These are phyloP conservation scores for Gossypium ekmanianum DNA, from an alignment of 345 rosid genomes.

Conservation along the genomic window DNA sequence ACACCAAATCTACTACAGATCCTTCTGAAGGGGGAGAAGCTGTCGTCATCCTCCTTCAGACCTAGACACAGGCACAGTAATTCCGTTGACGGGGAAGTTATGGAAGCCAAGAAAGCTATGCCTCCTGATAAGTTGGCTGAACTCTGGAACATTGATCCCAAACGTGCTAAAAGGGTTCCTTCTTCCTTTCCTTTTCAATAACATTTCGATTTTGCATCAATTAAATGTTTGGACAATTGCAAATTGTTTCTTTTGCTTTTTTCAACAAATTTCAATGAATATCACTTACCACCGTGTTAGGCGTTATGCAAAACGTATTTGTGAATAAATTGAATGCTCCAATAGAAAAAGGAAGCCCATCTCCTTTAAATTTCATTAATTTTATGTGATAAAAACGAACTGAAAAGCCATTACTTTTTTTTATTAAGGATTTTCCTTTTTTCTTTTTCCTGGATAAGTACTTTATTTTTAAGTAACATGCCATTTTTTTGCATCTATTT, in stretches of 20 bases:
- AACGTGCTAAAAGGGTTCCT: conserved; percentile 64
- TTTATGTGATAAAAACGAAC: not conserved
- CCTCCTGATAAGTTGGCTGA: conserved; percentile 69
- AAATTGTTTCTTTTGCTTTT: not conserved
- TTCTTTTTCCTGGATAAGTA: not conserved
- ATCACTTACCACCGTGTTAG: not conserved
- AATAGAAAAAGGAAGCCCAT: not conserved
- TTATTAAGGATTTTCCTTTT: not conserved
- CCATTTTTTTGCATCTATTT: too few relatives aligned
- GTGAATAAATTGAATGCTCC: not conserved
- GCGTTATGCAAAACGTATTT: not conserved
- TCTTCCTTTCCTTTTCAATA: not conserved
- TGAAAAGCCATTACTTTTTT: not conserved
- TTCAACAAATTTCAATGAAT: not conserved
- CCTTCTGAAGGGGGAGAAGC: conserved; percentile 14
- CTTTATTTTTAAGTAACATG: too few relatives aligned
- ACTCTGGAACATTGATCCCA: conserved; percentile 68
- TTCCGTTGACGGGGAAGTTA: conserved; percentile 50
- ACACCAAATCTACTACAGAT: conserved; percentile 16
- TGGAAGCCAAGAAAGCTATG: conserved; percentile 79
- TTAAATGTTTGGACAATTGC: not conserved
- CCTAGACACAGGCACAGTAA: conserved; percentile 52
- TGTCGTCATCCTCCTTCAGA: conserved; percentile 5
- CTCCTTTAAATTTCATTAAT: not conserved
- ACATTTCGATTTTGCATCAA: not conserved